Conservation (phyloP, 2,329 filamentous ascomycete genomes). For the Alternaria brassicicola region DNA sequence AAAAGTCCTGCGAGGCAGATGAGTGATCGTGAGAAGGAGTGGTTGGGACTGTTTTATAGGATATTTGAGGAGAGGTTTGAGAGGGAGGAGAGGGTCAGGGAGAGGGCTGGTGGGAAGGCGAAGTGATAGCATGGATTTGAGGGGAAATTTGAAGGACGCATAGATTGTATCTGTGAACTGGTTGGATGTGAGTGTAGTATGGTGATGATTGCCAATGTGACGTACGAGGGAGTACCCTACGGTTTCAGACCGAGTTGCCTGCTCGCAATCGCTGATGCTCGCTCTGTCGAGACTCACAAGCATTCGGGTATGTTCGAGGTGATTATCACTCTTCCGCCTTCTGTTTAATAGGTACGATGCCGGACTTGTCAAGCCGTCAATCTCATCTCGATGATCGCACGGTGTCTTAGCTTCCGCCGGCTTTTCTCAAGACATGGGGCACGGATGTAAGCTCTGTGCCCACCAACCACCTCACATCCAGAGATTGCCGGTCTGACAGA, state of each 20-base stretch:
- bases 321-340: too few species aligned
- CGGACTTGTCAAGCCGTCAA: neutral
- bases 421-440: neutral
- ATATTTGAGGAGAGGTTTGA: conserved; percentile 41
- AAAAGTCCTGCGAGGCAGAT: conserved; percentile 56
- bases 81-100: conserved; percentile 42
- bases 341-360: too few species aligned
- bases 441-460: neutral
- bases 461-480: neutral
- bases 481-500: neutral
- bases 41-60: conserved; percentile 48
- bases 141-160: too few species aligned
- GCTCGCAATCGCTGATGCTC: too few species aligned
- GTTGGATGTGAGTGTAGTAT: too few species aligned
- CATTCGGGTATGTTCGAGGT: too few species aligned
- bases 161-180: too few species aligned
- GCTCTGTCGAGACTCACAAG: too few species aligned
- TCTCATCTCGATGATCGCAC: neutral
- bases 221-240: too few species aligned
- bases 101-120: conserved; percentile 36
- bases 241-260: too few species aligned
- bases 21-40: conserved; percentile 49
- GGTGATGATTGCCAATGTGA: too few species aligned
- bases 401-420: neutral
- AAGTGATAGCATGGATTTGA: conserved; percentile 24